Conservation (phyloP, 1,284 basidiomycete species). For the Trichosporon coremiiforme region DNA sequence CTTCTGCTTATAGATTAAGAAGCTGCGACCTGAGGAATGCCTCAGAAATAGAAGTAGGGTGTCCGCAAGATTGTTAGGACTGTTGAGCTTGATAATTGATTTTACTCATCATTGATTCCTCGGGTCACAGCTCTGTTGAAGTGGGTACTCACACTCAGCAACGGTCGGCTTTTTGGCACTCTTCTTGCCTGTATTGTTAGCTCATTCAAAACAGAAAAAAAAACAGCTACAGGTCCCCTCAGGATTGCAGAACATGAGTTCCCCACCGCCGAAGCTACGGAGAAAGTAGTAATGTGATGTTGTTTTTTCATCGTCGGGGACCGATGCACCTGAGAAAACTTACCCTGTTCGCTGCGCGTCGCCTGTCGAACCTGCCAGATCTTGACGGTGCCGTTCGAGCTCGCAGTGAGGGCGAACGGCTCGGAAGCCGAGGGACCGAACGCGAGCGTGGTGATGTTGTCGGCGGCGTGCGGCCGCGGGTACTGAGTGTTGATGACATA, state of each 20-base stretch:
- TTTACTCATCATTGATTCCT: conserved; percentile 51
- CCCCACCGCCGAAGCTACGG: conserved; percentile 47
- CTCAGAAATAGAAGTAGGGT: conserved; percentile 57
- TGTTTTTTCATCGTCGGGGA: conserved; percentile 48
- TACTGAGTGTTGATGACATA: conserved; percentile 76
- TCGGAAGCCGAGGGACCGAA: conserved; percentile 60
- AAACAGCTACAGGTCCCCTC: conserved; percentile 30
- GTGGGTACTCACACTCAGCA: conserved; percentile 48
- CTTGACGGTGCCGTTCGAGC: conserved; percentile 55
- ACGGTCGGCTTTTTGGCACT: conserved; percentile 39
- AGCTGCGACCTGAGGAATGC: conserved; percentile 27
- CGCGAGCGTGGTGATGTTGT: conserved; percentile 66
- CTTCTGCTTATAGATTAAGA: neutral
- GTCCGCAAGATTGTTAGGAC: conserved; percentile 54
- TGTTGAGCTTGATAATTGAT: conserved; percentile 57
- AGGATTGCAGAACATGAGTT: conserved; percentile 57
- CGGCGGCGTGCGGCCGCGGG: conserved; percentile 78
- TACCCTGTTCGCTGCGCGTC: conserved; percentile 52
- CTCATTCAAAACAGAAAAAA: neutral
- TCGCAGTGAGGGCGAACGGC: conserved; percentile 56
- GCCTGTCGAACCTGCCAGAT: conserved; percentile 56
- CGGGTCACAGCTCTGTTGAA: conserved; percentile 13
- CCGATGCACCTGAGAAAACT: conserved; percentile 28
- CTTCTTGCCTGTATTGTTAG: conserved; percentile 43
- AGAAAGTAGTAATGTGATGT: conserved; percentile 54